Evolutionary conservation across 257 asterid species (phyloP).

Genomic region (Buddleja alternifolia): DNA sequence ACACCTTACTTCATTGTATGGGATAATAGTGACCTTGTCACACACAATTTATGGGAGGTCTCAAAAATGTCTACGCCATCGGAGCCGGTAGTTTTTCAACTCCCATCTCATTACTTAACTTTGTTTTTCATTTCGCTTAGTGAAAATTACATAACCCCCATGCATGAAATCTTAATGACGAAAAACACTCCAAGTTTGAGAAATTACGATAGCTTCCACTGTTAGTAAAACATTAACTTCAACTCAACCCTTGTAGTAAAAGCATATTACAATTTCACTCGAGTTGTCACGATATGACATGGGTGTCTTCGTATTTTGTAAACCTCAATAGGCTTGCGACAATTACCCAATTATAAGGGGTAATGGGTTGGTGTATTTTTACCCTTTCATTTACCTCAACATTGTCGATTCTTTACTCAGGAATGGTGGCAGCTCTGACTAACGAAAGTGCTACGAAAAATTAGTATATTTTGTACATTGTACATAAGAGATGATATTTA

Average conservation of each 20-base stretch:
- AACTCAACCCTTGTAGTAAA: no score
- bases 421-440: conserved; percentile 92
- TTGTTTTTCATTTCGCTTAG: not conserved
- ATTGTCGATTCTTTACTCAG: conserved; percentile 34
- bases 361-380: no score
- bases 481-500: conserved; percentile 90
- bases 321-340: no score
- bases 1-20: conserved; percentile 88
- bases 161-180: no score
- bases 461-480: conserved; percentile 93
- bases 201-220: no score
- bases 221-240: no score
- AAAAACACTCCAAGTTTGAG: no score
- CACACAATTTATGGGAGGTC: conserved; percentile 95
- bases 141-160: not conserved
- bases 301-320: no score
- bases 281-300: no score
- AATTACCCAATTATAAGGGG: no score
- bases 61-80: conserved; percentile 88
- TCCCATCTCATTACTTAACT: not conserved
- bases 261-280: no score
- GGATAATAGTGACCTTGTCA: conserved; percentile 88
- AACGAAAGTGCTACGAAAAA: conserved; percentile 93
- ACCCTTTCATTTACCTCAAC: no score
- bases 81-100: conserved; percentile 71